These are phyloP conservation scores for Cryptococcus sp. DNA, from an alignment of 1,284 basidiomycete species.

Conservation along the genomic window DNA sequence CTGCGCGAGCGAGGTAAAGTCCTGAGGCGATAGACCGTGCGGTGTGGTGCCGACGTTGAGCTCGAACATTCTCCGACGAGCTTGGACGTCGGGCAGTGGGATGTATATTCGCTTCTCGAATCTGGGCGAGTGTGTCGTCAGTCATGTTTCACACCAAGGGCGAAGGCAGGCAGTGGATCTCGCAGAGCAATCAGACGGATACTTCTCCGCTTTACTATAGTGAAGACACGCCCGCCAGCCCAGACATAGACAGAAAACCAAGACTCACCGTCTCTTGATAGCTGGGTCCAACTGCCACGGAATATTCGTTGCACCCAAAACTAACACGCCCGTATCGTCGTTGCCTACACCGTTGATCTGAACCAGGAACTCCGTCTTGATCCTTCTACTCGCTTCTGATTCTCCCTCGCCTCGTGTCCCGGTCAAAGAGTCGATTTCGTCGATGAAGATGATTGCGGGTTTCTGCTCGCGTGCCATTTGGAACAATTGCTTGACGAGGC, in stretches of 20 bases:
- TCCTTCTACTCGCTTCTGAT: conserved; percentile 90
- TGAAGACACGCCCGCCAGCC: not conserved
- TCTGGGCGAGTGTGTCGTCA: conserved; percentile 50
- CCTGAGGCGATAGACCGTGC: conserved; percentile 74
- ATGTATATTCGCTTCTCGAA: conserved; percentile 99
- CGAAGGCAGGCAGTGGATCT: too few species aligned
- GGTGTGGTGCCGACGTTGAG: conserved; percentile 93
- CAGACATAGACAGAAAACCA: not conserved
- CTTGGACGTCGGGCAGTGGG: conserved; percentile 89
- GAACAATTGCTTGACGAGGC: conserved; percentile 94
- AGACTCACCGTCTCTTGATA: conserved; percentile 83
- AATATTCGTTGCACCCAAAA: conserved; percentile 98
- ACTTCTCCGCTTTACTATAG: not conserved
- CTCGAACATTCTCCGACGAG: conserved; percentile 94
- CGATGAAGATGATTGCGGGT: conserved; percentile 97
- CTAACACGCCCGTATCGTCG: conserved; percentile 95
- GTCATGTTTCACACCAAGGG: not conserved
- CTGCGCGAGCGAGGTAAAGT: conserved; percentile 79
- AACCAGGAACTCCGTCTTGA: conserved; percentile 97
- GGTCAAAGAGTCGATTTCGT: conserved; percentile 95
- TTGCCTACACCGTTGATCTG: conserved; percentile 99
- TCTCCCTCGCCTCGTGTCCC: conserved; percentile 95
- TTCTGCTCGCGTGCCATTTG: conserved; percentile 95
- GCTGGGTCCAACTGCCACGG: conserved; percentile 97
- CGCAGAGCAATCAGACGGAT: too few species aligned